Evolutionary conservation across 805 yeast species (phyloP), one percentile per base, ranked within the genome.

Genomic region (Helenozyma rhizophorensis): DNA sequence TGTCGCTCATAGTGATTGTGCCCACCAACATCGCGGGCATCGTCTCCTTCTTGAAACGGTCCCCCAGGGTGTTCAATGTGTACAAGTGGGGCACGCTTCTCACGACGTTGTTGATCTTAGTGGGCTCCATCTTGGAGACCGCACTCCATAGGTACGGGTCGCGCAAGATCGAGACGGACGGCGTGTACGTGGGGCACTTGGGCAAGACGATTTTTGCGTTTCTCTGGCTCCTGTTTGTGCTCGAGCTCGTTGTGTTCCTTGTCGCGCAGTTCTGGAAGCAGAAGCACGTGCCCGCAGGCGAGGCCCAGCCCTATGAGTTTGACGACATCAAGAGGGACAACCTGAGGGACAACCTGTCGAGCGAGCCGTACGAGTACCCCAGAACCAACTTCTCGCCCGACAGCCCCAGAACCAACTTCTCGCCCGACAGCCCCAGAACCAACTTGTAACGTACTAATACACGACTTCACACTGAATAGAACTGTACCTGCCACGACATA

Each of bases 191-290:
- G 15, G 40, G 37, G 9, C 18, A 23, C 2, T 23, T 39, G 36
- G 43, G 43, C 2, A 39, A 23, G 23, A 32, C 40, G 22, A 35
- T 39, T 37, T 32, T 35, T 11, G 37, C 43, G 3, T 39, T 39
- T 10, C 24, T 39, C 2, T 39, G 43, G 40, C 30, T 35, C 11
- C 40, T 37, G 3, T 34, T 36, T 16, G 30, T 33, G 10, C 30
- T 39, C 12, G 35, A 35, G 22, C 35, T 32, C 3, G 31, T 23
- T 2, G 17, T 40, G 6, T 19, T 39, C 2, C 19, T 36, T 14
- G 21, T 30, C 6, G 23, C 39, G 6, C 32, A 17, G 12, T 25
- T 30, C 23, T 35, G 39, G 39, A n/a, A n/a, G n/a, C n/a, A n/a
- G n/a, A n/a, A n/a, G n/a, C n/a, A n/a, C n/a, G n/a, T n/a, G n/a